These are phyloP conservation scores for Orbilia brochopaga DNA, from an alignment of 2,329 filamentous ascomycete species.

Conservation along the genomic window DNA sequence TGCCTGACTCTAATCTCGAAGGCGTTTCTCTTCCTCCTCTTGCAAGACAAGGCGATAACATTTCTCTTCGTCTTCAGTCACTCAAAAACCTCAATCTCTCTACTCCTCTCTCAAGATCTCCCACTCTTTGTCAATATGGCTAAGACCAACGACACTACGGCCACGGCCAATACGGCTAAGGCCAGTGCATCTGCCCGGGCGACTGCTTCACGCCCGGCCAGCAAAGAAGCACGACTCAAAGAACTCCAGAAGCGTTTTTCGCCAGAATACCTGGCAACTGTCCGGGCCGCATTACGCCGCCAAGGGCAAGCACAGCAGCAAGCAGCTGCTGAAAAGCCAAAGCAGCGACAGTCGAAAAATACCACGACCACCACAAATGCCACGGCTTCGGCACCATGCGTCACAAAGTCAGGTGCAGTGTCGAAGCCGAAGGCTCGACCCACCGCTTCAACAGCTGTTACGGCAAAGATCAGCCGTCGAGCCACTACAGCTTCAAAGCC, in stretches of 20 bases:
- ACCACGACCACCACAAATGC: background rate
- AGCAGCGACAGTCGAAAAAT: background rate
- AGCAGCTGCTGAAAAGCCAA: background rate
- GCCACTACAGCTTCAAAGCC: too few relatives aligned
- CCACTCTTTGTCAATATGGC: background rate
- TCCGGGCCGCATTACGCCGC: background rate
- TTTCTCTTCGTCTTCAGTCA: background rate
- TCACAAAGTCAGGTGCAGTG: slow-evolving; percentile 6
- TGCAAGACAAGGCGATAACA: background rate
- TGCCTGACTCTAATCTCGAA: too few relatives aligned
- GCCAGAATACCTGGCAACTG: slow-evolving; percentile 8
- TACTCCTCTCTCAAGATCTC: background rate
- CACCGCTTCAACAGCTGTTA: background rate
- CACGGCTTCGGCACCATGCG: too few relatives aligned
- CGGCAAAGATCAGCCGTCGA: too few relatives aligned
- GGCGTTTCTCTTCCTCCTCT: too few relatives aligned
- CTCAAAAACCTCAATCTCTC: too few relatives aligned
- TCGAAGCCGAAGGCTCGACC: slow-evolving; percentile 7
- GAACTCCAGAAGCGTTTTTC: slow-evolving; percentile 2
- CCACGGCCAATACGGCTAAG: background rate
- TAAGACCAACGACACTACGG: background rate
- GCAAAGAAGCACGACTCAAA: background rate
- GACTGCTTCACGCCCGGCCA: background rate
- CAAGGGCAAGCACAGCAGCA: slow-evolving; percentile 7
- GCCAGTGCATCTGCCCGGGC: background rate